These are phyloP conservation scores for Stephanodiscus minutulus DNA, from an alignment of 108 stramenopile genomes.

Conservation along the genomic window DNA sequence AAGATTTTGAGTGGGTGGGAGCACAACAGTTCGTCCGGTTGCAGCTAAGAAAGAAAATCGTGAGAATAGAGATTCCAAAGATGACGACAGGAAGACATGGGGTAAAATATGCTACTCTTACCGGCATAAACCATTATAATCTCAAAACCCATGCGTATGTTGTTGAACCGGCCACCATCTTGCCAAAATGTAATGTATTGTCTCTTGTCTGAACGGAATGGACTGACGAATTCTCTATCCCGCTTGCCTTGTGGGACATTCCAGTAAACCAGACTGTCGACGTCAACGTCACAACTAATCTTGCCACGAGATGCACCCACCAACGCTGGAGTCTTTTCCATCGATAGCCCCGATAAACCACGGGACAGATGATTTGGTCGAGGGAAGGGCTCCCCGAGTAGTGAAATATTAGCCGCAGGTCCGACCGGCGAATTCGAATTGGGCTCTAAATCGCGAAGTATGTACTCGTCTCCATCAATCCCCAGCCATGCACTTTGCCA, in stretches of 20 bases:
- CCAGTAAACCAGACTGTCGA: constrained; percentile 79
- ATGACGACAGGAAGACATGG: not conserved
- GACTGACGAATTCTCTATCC: constrained; percentile 61
- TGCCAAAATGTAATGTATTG: constrained; percentile 76
- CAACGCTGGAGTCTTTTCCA: constrained; percentile 75
- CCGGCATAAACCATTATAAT: constrained; percentile 43
- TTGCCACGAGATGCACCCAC: constrained; percentile 66
- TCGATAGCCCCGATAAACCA: constrained; percentile 72
- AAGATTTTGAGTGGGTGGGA: constrained; percentile 71
- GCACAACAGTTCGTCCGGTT: constrained; percentile 83
- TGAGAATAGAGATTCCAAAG: not conserved
- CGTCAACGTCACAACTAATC: constrained; percentile 65
- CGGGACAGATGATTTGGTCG: constrained; percentile 55
- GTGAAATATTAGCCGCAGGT: constrained; percentile 26
- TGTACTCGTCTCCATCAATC: constrained; percentile 67
- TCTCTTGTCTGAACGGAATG: constrained; percentile 48
- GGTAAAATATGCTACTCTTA: not conserved
- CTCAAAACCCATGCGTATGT: constrained; percentile 87
- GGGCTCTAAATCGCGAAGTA: constrained; percentile 38
- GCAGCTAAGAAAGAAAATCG: constrained; percentile 73
- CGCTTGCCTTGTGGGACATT: constrained; percentile 71
- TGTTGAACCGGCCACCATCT: constrained; percentile 81
- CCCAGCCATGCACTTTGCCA: constrained; percentile 77
- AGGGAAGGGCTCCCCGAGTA: constrained; percentile 27
- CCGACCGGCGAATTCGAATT: constrained; percentile 44